Conservation (phyloP, 2,329 filamentous ascomycete genomes). For the Orbilia quercus region DNA sequence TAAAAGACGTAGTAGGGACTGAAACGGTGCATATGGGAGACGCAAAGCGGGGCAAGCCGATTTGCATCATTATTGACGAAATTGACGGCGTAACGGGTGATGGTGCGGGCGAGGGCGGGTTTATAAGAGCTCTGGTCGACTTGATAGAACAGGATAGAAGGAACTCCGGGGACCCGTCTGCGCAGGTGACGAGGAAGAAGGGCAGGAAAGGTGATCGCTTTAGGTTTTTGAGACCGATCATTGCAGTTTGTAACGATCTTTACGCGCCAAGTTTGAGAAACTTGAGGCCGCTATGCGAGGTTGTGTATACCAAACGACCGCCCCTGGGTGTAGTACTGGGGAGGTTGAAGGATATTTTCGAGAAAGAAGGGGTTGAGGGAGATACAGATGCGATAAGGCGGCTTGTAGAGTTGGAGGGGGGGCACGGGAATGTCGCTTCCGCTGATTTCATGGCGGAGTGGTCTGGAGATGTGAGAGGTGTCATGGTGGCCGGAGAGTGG, state of each 20-base stretch:
- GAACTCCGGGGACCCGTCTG: slow-evolving; percentile 69
- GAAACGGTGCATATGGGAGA: slow-evolving; percentile 83
- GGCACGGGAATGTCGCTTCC: slow-evolving; percentile 75
- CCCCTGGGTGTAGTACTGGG: slow-evolving; percentile 84
- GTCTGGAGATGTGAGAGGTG: slow-evolving; percentile 77
- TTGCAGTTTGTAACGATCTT: slow-evolving; percentile 96
- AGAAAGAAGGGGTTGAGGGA: slow-evolving; percentile 86
- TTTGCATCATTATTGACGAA: slow-evolving; percentile 95
- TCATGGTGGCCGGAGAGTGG: slow-evolving; percentile 90
- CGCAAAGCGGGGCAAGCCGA: slow-evolving; percentile 80
- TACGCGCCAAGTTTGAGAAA: slow-evolving; percentile 90
- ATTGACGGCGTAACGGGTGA: slow-evolving; percentile 89
- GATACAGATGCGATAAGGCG: slow-evolving; percentile 89
- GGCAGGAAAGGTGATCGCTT: slow-evolving; percentile 87
- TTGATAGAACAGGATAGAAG: slow-evolving; percentile 86
- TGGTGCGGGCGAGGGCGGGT: slow-evolving; percentile 81
- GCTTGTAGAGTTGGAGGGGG: slow-evolving; percentile 84
- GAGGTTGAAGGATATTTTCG: slow-evolving; percentile 84
- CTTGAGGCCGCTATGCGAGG: slow-evolving; percentile 87
- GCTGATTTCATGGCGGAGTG: slow-evolving; percentile 62
- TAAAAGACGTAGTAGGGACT: slow-evolving; percentile 89
- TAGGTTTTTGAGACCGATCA: slow-evolving; percentile 83
- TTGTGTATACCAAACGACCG: slow-evolving; percentile 90
- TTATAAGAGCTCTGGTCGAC: slow-evolving; percentile 93
- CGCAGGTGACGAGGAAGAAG: slow-evolving; percentile 61